phyloP scores from a whole-genome alignment of 441 rosid genomes.

The Manihot esculenta region DNA sequence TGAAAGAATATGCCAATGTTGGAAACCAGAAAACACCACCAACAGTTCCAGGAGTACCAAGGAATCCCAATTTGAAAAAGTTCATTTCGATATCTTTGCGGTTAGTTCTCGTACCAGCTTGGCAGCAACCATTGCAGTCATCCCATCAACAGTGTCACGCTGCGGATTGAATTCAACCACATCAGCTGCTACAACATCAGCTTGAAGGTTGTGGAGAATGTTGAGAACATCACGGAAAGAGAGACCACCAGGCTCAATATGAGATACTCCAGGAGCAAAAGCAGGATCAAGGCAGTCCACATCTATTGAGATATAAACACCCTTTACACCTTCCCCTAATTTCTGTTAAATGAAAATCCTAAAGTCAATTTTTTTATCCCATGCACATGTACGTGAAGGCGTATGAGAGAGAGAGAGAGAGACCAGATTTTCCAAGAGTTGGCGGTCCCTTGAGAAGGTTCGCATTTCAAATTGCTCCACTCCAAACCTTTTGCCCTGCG shows the following conservation, averaged over 20 bases:
- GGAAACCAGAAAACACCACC: too few species aligned
- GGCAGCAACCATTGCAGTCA: constrained; percentile 99
- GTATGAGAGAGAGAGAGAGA: constrained; percentile 21
- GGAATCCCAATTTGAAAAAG: not conserved
- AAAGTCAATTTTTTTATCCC: not conserved
- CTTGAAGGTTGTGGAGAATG: constrained; percentile 85
- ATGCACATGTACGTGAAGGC: not conserved
- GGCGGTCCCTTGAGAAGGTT: constrained; percentile 79
- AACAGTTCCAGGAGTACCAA: not conserved
- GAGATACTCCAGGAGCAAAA: constrained; percentile 98
- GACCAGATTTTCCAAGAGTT: constrained; percentile 81
- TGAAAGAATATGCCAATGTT: not conserved
- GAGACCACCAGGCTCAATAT: constrained; percentile 98
- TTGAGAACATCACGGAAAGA: constrained; percentile 90
- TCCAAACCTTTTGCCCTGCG: constrained; percentile 90
- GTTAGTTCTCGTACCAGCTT: constrained; percentile 93
- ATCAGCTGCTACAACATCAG: constrained; percentile 86
- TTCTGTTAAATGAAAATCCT: constrained; percentile 45
- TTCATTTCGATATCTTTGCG: constrained; percentile 78
- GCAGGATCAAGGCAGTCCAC: constrained; percentile 99
- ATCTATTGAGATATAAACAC: constrained; percentile 85
- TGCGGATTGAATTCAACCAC: constrained; percentile 98
- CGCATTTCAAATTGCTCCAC: constrained; percentile 97
- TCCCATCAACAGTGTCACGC: constrained; percentile 97
- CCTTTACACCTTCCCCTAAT: constrained; percentile 95